Base-by-base conservation (phyloP, 2,329 filamentous ascomycete species). In the Calonectria pauciramosa region DNA sequence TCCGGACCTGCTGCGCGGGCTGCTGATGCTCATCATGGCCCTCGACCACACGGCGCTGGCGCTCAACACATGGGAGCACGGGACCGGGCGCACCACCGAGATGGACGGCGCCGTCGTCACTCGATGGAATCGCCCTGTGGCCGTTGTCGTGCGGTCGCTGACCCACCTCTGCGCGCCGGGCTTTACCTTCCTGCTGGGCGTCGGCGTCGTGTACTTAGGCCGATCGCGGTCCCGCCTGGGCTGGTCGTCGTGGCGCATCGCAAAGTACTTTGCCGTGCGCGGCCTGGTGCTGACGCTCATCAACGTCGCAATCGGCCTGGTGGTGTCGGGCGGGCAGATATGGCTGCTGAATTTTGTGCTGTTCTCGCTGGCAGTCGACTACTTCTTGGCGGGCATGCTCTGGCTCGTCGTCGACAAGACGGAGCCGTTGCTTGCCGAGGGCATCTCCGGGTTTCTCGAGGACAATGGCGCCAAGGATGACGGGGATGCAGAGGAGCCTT, bases 91-190 rank as follows among this genome's bases (percentile, higher is more conserved):
- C n/a, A 75, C 75, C n/a, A 74, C 77, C 1, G 87, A 88, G 74
- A 66, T 70, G 28, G 87, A 88, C 77, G 82, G 85, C 26, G 51
- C 70, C 1, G 76, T 82, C 6, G 82, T 88, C 30, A 75, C 70
- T 23, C 63, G 73, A 6, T 88, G 86, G 86, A 88, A 87, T 70
- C 80, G 79, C 0, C 79, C 83, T 0, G 75, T 82, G 6, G 86
- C 82, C 9, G 87, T 86, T 73, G 59, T 82, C n/a, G 79, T 86
- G 30, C 86, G 87, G 10, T 85, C 84, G 0, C 78, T 88, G 5
- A 86, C 87, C 0, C 87, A 89, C 28, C 82, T 88, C 9, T 89
- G 87, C 80, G 87, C 84, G 2, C 82, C 87, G 0, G 87, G 87
- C 10, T 88, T 89, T 74, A 86, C 85, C 0, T 86, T 89, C 47